phyloP scores from a whole-genome alignment of 1,139 yeast genomes.

The Yamadazyma atlantica region DNA sequence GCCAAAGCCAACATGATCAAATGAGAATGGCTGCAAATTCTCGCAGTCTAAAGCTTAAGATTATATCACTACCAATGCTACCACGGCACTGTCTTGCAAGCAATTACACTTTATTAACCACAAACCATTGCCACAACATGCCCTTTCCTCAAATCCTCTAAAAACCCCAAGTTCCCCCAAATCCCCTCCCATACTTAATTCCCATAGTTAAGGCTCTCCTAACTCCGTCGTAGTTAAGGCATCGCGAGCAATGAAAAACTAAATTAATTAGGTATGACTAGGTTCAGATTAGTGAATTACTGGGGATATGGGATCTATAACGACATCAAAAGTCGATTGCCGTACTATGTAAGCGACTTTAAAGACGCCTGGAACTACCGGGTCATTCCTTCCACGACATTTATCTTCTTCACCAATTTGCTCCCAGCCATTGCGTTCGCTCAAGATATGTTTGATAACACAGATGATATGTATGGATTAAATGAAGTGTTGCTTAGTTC shows the following conservation, averaged over 20 bases:
- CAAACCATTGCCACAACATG: no score
- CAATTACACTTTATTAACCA: neutral
- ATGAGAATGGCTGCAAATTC: neutral
- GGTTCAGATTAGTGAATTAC: slow-evolving; percentile 8
- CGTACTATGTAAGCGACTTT: slow-evolving; percentile 76
- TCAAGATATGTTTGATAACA: slow-evolving; percentile 93
- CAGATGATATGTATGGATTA: slow-evolving; percentile 83
- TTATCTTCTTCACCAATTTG: slow-evolving; percentile 83
- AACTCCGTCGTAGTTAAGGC: no score
- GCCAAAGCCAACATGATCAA: neutral
- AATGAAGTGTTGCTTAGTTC: slow-evolving; percentile 84
- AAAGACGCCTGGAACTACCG: slow-evolving; percentile 81
- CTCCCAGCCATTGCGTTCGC: slow-evolving; percentile 96
- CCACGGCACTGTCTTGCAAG: neutral
- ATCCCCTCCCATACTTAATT: neutral
- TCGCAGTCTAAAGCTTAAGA: neutral
- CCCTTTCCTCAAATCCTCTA: no score
- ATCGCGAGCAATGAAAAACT: neutral
- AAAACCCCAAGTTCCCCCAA: no score
- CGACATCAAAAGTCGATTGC: slow-evolving; percentile 58
- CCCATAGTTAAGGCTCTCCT: no score
- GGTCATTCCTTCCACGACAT: slow-evolving; percentile 82
- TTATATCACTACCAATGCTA: no score
- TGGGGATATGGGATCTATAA: slow-evolving; percentile 55
- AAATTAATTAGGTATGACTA: neutral